A percentile compares a stretch with the other conserved stretches of the same genome.
Conservation (phyloP, 768 basidiomycete genomes). For the Tulasnella sp. region DNA sequence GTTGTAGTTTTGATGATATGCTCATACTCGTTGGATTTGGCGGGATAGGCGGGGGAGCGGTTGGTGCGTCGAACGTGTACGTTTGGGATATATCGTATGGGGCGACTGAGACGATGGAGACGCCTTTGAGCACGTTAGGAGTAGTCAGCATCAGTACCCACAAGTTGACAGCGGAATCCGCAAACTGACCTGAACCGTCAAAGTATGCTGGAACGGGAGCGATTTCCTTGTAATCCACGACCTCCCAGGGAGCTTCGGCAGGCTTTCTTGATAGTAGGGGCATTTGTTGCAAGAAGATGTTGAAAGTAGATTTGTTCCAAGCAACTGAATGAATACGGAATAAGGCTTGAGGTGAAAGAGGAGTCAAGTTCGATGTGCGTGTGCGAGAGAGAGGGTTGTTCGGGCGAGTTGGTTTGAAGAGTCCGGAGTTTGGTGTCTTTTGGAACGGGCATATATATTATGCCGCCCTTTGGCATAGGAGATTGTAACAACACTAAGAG, state of each 20-base stretch:
- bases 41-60: not conserved
- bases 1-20: not conserved
- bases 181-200: constrained; percentile 8
- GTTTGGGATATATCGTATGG: constrained; percentile 14
- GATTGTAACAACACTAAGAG: too few species aligned
- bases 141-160: not conserved
- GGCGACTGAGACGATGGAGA: constrained; percentile 6
- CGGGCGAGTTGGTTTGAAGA: too few species aligned
- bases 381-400: too few species aligned
- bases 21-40: not conserved
- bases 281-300: too few species aligned
- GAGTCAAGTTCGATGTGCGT: too few species aligned
- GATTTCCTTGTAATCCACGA: constrained; percentile 15
- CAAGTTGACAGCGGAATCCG: not conserved
- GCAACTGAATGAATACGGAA: too few species aligned
- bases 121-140: not conserved
- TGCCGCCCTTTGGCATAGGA: too few species aligned
- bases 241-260: constrained; percentile 14
- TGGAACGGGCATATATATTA: too few species aligned
- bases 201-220: constrained; percentile 14
- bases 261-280: not conserved
- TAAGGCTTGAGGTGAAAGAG: too few species aligned
- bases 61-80: constrained; percentile 12
- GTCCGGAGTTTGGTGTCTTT: too few species aligned
- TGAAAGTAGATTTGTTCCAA: too few species aligned